Base-by-base conservation (phyloP, 345 rosid genomes). In the Toxicodendron radicans region DNA sequence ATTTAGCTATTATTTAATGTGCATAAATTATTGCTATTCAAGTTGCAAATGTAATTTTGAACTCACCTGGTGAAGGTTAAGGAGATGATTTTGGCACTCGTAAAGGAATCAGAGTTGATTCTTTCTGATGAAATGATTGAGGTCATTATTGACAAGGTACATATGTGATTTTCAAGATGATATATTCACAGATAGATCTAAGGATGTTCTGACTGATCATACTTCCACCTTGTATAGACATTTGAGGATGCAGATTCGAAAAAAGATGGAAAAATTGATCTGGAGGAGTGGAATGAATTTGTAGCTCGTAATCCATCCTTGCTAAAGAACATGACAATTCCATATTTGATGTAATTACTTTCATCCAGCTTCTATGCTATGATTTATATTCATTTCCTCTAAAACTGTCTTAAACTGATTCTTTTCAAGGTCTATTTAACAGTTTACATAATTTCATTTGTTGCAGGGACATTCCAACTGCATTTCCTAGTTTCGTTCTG, bases 261-360 rank as follows among this genome's bases (percentile, higher is more conserved):
- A 61, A 49, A 79, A 61, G 90, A 84, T 53, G 87, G 84, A 13
- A 84, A 84, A 64, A 81, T 85, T 49, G 87, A 88, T 65, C 49
- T 32, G 1, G 76, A 83, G 68, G 89, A 80, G 68, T 84, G 89
- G 85, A 68, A 69, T 60, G 75, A 78, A 45, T 75, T 76, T 23
- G 82, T 74, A 23, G 32, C 65, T 46, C 77, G 76, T 13, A 72
- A 80, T 46, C 85, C 85, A 43, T 76, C 82, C 9, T 18, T 84
- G 48, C 84, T 88, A n/a, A 80, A 76, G 75, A 79, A 76, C 58
- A 84, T 84, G 84, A 85, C 86, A 2, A 64, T 87, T 69, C 89
- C 86, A 61, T 79, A 84, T 78, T 60, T 88, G 49, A 73, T 58
- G 86, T 83, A 83, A 79, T 70, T 64, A 16, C 60, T 38, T 38